These are phyloP conservation scores for Anastatica hierochuntica DNA, from an alignment of 345 rosid genomes.

Conservation along the genomic window DNA sequence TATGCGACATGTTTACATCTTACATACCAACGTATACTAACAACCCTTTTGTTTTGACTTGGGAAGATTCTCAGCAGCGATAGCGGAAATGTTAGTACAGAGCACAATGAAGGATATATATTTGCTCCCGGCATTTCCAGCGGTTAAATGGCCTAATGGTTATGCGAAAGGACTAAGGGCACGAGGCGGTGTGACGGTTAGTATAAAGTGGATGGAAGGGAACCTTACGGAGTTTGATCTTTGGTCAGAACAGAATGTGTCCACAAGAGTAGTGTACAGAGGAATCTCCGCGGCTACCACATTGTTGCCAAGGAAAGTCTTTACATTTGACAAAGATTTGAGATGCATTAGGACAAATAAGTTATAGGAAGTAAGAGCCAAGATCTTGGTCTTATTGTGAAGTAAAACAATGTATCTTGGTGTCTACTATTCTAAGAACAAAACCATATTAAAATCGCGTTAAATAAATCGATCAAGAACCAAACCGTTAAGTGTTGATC, in stretches of 20 bases:
- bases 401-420: too few relatives aligned
- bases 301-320: conserved; percentile 36
- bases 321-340: conserved; percentile 45
- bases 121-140: conserved; percentile 79
- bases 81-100: conserved; percentile 83
- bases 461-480: too few relatives aligned
- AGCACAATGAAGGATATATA: conserved; percentile 60
- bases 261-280: conserved; percentile 41
- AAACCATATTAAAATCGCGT: too few relatives aligned
- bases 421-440: too few relatives aligned
- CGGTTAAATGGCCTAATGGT: conserved; percentile 70
- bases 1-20: too few relatives aligned
- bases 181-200: conserved; percentile 59
- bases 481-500: too few relatives aligned
- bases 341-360: conserved; percentile 33
- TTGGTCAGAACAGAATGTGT: conserved; percentile 30
- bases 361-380: background rate
- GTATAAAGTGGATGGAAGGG: conserved; percentile 63
- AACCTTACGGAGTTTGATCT: conserved; percentile 59
- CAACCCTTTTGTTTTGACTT: too few relatives aligned
- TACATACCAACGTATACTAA: too few relatives aligned
- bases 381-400: background rate
- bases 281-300: conserved; percentile 30
- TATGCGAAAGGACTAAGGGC: conserved; percentile 69
- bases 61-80: conserved; percentile 57